A percentile compares a stretch with the other conserved stretches of the same genome.
These are phyloP conservation scores for Micromonas pusilla DNA, from an alignment of 139 green algal genomes.

Conservation along the genomic window DNA sequence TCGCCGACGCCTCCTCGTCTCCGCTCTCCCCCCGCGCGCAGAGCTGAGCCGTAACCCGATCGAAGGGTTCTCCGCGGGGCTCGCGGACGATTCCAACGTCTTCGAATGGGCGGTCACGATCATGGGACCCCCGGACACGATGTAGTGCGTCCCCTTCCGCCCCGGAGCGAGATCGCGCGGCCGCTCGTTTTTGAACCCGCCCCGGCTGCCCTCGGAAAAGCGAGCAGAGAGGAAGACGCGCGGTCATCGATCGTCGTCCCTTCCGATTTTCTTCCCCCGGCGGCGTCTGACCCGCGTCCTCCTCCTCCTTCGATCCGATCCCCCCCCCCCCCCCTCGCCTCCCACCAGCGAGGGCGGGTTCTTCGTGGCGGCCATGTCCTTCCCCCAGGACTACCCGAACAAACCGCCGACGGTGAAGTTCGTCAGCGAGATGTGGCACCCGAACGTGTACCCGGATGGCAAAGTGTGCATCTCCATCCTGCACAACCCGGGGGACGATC, in stretches of 20 bases:
- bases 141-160: constrained; percentile 60
- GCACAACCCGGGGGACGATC: constrained; percentile 89
- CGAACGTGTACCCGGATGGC: constrained; percentile 86
- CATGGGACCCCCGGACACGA: constrained; percentile 93
- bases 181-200: too few species aligned
- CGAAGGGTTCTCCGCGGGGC: constrained; percentile 94
- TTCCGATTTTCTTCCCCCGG: too few species aligned
- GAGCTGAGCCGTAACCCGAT: constrained; percentile 93
- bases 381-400: constrained; percentile 97
- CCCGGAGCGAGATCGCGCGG: constrained; percentile 25
- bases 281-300: too few species aligned
- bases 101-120: constrained; percentile 98
- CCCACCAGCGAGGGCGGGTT: constrained; percentile 90
- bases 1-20: too few species aligned
- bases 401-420: constrained; percentile 87
- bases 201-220: too few species aligned
- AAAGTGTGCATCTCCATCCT: constrained; percentile 99
- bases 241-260: too few species aligned
- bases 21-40: constrained; percentile 49
- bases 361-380: constrained; percentile 92
- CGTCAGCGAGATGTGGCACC: constrained; percentile 95
- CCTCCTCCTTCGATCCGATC: too few species aligned
- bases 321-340: not conserved
- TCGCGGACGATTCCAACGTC: constrained; percentile 93
- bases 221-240: too few species aligned